Evolutionary conservation across 768 basidiomycete species (phyloP).

Genomic region (Psilocybe sp.): DNA sequence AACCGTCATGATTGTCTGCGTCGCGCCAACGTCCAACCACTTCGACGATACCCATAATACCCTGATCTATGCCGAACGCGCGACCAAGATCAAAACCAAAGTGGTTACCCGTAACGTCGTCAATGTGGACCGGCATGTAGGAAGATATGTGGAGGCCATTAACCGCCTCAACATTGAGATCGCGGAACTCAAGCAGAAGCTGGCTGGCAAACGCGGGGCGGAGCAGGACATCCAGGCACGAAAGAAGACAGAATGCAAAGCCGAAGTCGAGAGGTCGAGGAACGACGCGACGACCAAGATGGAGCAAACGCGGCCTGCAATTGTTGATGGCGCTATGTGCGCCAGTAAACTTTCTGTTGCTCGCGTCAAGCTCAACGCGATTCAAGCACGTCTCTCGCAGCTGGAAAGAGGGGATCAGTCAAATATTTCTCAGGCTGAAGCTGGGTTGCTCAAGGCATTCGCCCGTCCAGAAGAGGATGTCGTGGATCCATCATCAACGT

Average conservation of each 20-base stretch:
- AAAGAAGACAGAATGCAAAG: conserved; percentile 65
- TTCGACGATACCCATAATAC: conserved; percentile 99
- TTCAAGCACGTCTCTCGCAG: conserved; percentile 59
- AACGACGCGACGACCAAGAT: conserved; percentile 69
- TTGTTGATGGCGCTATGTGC: conserved; percentile 75
- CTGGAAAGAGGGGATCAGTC: conserved; percentile 43
- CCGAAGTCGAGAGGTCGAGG: conserved; percentile 73
- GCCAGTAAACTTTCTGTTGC: conserved; percentile 70
- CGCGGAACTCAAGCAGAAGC: conserved; percentile 79
- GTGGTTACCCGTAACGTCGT: conserved; percentile 94
- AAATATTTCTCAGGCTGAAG: conserved; percentile 63
- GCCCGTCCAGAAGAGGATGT: conserved; percentile 70
- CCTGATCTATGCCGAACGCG: conserved; percentile 94
- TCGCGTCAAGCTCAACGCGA: conserved; percentile 61
- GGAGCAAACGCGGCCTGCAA: conserved; percentile 67
- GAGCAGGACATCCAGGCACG: conserved; percentile 66
- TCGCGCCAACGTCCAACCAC: conserved; percentile 92
- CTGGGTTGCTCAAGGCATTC: conserved; percentile 62
- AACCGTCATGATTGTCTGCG: conserved; percentile 98
- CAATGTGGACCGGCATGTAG: conserved; percentile 92
- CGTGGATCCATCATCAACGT: conserved; percentile 53
- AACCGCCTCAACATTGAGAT: conserved; percentile 84
- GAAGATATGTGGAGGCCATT: conserved; percentile 93
- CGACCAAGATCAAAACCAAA: conserved; percentile 97
- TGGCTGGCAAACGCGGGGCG: conserved; percentile 64